Percentiles rank a stretch among this genome's conserved stretches.
Evolutionary conservation across 805 yeast genomes (phyloP).

Genomic region (Ogataea haglerorum): DNA sequence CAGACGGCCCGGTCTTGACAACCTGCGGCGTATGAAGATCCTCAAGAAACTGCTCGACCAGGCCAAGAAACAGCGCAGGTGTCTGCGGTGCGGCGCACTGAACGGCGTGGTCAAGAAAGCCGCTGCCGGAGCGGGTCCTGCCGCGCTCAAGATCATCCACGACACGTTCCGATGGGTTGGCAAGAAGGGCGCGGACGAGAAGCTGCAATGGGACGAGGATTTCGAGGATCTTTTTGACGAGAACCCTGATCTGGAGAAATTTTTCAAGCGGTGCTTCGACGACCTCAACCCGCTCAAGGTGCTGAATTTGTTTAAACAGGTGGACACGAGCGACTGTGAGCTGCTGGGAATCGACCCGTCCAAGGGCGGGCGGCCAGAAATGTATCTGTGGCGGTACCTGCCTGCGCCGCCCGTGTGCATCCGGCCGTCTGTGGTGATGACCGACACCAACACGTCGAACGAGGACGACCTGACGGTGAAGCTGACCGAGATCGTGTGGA

Average conservation of each 20-base stretch:
- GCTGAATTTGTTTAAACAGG: conserved; percentile 79
- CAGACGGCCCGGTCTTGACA: conserved; percentile 84
- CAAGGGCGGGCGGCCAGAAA: conserved; percentile 90
- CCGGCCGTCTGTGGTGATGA: conserved; percentile 94
- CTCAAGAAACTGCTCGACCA: conserved; percentile 82
- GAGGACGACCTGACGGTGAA: conserved; percentile 98
- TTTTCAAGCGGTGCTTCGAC: conserved; percentile 82
- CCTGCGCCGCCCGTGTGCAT: conserved; percentile 99
- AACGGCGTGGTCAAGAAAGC: conserved; percentile 98
- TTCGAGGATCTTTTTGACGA: conserved; percentile 69
- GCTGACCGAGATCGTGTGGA: conserved; percentile 94
- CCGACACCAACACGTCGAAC: conserved; percentile 82
- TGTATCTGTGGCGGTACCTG: conserved; percentile 92
- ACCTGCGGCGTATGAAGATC: conserved; percentile 85
- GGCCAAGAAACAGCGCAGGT: conserved; percentile 92
- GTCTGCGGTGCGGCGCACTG: conserved; percentile 79
- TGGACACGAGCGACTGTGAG: conserved; percentile 86
- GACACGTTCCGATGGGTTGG: conserved; percentile 96
- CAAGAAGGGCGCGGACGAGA: conserved; percentile 82
- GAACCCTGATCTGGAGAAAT: conserved; percentile 86
- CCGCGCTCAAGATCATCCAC: conserved; percentile 91
- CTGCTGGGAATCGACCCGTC: conserved; percentile 85
- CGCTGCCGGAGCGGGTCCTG: conserved; percentile 86
- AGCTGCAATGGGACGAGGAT: conserved; percentile 81
- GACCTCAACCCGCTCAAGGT: conserved; percentile 93